A percentile compares a stretch with the other conserved stretches of the same genome.
These are phyloP conservation scores for Immersiporthe knoxdaviesiana DNA, from an alignment of 2,329 filamentous ascomycete species.

Conservation along the genomic window DNA sequence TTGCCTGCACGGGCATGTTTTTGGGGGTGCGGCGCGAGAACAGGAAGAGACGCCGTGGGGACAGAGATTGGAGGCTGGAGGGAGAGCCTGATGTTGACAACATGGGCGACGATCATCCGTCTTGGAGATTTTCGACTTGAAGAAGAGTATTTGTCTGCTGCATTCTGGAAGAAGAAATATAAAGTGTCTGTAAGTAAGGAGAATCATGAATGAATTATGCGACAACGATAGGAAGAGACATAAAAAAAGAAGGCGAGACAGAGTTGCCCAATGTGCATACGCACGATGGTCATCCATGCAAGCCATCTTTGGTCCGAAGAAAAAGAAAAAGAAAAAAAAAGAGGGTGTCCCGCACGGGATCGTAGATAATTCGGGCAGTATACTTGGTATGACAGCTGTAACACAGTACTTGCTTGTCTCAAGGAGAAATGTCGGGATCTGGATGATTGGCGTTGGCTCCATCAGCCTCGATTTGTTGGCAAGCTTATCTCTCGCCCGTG, in stretches of 20 bases:
- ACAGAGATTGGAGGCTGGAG: constrained; percentile 37
- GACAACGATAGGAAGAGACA: background rate
- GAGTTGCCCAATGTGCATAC: background rate
- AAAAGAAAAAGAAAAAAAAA: no score
- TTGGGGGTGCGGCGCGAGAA: constrained; percentile 41
- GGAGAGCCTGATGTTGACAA: constrained; percentile 40
- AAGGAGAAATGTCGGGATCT: constrained; percentile 15
- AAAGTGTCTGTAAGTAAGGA: no score
- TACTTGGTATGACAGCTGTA: background rate
- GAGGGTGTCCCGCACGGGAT: background rate
- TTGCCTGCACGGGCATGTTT: constrained; percentile 39
- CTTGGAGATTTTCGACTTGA: constrained; percentile 22
- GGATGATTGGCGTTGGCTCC: constrained; percentile 12
- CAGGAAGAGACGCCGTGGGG: constrained; percentile 39
- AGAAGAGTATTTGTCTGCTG: background rate
- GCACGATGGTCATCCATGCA: background rate
- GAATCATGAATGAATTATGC: no score
- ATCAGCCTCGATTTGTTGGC: constrained; percentile 4
- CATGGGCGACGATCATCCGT: constrained; percentile 43
- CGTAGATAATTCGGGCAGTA: background rate
- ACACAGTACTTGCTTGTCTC: background rate
- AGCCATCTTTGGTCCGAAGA: background rate
- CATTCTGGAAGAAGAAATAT: no score
- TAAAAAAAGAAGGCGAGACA: background rate
- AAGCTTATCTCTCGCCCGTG: constrained; percentile 21